Evolutionary conservation across 2,329 filamentous ascomycete species (phyloP).

Genomic region (Leptographium wingfieldii): DNA sequence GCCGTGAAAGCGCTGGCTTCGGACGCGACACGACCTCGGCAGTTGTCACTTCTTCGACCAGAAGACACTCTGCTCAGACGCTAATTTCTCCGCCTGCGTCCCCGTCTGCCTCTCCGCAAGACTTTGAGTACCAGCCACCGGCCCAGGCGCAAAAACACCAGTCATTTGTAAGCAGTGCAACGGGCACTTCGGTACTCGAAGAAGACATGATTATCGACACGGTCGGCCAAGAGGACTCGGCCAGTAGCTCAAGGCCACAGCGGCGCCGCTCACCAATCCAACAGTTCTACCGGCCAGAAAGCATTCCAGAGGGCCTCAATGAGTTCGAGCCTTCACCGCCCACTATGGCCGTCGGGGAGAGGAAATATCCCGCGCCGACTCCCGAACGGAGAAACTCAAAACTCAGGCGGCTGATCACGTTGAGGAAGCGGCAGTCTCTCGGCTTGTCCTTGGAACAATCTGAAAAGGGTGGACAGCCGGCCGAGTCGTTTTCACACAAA

Average conservation of each 20-base stretch:
- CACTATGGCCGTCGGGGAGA: neutral
- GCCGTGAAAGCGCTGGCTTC: constrained; percentile 43
- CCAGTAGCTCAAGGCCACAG: constrained; percentile 1
- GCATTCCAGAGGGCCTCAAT: constrained; percentile 21
- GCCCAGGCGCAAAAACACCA: neutral
- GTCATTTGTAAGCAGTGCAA: neutral
- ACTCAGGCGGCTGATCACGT: constrained; percentile 4
- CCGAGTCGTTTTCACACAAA: constrained; percentile 23
- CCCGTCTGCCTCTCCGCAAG: neutral
- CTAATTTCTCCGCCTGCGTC: neutral
- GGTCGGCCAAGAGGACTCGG: neutral
- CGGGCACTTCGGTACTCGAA: neutral
- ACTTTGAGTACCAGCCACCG: neutral
- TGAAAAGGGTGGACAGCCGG: neutral
- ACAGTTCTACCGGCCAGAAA: constrained; percentile 36
- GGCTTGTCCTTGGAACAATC: constrained; percentile 18
- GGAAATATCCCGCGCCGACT: neutral
- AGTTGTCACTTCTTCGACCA: constrained; percentile 43
- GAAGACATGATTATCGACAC: neutral
- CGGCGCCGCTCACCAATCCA: constrained; percentile 12
- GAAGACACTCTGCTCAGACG: constrained; percentile 20
- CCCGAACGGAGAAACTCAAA: constrained; percentile 7
- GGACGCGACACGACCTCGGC: constrained; percentile 39
- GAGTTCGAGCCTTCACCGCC: neutral
- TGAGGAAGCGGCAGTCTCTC: constrained; percentile 26